Base-by-base conservation (phyloP, 768 basidiomycete genomes). In the Mycena olivaceomarginata region DNA sequence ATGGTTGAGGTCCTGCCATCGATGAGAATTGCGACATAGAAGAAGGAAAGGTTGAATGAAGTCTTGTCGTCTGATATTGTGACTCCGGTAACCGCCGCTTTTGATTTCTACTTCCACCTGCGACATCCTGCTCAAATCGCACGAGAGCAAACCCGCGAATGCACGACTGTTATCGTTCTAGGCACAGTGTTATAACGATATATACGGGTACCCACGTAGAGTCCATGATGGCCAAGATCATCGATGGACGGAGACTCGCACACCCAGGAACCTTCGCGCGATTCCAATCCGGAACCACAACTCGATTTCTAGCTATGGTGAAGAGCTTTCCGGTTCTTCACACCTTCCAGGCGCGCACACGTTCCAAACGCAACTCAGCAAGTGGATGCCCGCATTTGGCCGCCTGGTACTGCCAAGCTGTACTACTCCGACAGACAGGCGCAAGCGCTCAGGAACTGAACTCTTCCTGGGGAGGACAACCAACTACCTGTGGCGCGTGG, bases 1-100 rank as follows among this genome's bases (percentile, higher is more conserved):
- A 46, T 31, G 53, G 56, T 41, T 31, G 13, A 65, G 45, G 59
- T 74, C 66, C 37, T 40, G 51, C 66, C 72, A 76, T 76, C 75
- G 75, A 76, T 76, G 67, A 46, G 60, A 46, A 45, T 39, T 37
- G 51, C 68, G 39, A 64, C 41, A 57, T 57, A 22, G 40, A 16
- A 25, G 45, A 48, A 11, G 15, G 31, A 45, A 72, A 64, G 48
- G 48, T 46, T 60, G 41, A 60, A 73, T 43, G 43, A 70, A n/a
- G 22, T n/a, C 22, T 67, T 67, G 67, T 67, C 56, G 67, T 22
- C 9, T 2, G 13, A 67, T 53, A n/a, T 67, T 67, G 53, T 67
- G 31, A 8, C 16, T 53, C 51, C 46, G 46, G 51, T 53, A 18
- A 48, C 15, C 45, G 20, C 3, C 37, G 31, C 31, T 31, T 31